Evolutionary conservation across 2,329 filamentous ascomycete genomes (phyloP).

Genomic region (Hypomyces perniciosus): DNA sequence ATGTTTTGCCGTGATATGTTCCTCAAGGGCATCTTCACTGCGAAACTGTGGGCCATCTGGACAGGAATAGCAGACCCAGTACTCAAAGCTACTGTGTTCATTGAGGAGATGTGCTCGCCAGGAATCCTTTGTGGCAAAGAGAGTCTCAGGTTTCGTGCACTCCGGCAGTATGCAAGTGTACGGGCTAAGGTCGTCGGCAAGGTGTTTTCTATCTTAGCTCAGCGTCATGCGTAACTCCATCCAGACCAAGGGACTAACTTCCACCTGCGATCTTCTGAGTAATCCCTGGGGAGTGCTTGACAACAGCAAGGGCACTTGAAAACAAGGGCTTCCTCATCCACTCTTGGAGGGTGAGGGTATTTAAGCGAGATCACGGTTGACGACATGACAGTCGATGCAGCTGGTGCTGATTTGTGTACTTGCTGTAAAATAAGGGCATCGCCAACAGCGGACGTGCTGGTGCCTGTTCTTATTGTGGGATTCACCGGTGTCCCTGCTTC

Average conservation of each 20-base stretch:
- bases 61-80: constrained; percentile 3
- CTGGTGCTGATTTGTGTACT: background rate
- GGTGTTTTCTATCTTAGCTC: background rate
- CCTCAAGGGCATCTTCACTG: background rate
- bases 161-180: constrained; percentile 1
- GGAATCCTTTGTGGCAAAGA: background rate
- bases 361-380: background rate
- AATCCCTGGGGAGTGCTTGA: constrained; percentile 6
- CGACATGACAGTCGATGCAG: background rate
- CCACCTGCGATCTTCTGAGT: background rate
- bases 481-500: background rate
- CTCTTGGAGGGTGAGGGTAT: background rate
- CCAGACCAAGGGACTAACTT: background rate
- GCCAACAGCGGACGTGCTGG: background rate
- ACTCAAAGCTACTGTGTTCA: background rate
- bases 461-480: background rate
- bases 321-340: background rate
- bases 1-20: background rate
- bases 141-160: background rate
- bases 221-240: background rate
- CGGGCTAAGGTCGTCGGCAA: background rate
- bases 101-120: constrained; percentile 1
- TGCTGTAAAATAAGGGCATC: background rate
- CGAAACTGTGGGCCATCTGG: background rate
- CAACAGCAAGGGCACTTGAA: constrained; percentile 13